phyloP scores from a whole-genome alignment of 176 grass and related monocot species.

The Avena eriantha region DNA sequence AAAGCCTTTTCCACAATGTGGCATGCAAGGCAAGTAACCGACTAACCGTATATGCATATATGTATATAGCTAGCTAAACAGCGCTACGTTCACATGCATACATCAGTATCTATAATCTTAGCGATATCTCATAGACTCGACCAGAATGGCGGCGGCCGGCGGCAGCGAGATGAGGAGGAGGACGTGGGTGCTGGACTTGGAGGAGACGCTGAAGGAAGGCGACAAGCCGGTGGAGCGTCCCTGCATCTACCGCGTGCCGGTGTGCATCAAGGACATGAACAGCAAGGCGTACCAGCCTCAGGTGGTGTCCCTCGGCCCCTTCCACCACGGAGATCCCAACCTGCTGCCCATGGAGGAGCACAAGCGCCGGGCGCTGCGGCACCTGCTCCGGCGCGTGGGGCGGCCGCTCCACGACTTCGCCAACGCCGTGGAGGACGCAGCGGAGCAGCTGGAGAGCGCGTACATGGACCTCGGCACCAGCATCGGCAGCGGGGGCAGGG shows the following conservation, averaged over 20 bases:
- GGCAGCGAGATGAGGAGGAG: not conserved
- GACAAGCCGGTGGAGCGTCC: slow-evolving; percentile 48
- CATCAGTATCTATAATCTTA: too few relatives aligned
- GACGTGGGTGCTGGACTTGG: slow-evolving; percentile 64
- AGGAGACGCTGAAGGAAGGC: slow-evolving; percentile 40
- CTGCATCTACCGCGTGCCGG: slow-evolving; percentile 70
- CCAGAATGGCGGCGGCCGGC: too few relatives aligned
- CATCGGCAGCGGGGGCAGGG: not conserved
- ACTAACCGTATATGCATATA: too few relatives aligned
- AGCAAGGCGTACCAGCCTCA: slow-evolving; percentile 66
- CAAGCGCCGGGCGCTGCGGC: slow-evolving; percentile 60
- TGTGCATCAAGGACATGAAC: slow-evolving; percentile 58
- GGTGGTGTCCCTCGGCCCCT: slow-evolving; percentile 77
- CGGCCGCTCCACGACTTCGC: slow-evolving; percentile 23
- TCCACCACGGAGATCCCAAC: slow-evolving; percentile 49
- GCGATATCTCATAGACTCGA: too few relatives aligned
- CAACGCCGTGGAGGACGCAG: slow-evolving; percentile 25
- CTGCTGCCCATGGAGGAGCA: slow-evolving; percentile 73
- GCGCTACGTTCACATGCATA: too few relatives aligned
- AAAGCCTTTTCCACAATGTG: too few relatives aligned
- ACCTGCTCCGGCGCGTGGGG: slow-evolving; percentile 43
- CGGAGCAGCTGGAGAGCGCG: slow-evolving; percentile 30
- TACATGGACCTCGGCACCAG: not conserved
- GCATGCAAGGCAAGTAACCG: too few relatives aligned
- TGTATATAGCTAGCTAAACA: too few relatives aligned